These are phyloP conservation scores for Auxenochlorella protothecoides DNA, from an alignment of 139 green algal genomes.

Conservation along the genomic window DNA sequence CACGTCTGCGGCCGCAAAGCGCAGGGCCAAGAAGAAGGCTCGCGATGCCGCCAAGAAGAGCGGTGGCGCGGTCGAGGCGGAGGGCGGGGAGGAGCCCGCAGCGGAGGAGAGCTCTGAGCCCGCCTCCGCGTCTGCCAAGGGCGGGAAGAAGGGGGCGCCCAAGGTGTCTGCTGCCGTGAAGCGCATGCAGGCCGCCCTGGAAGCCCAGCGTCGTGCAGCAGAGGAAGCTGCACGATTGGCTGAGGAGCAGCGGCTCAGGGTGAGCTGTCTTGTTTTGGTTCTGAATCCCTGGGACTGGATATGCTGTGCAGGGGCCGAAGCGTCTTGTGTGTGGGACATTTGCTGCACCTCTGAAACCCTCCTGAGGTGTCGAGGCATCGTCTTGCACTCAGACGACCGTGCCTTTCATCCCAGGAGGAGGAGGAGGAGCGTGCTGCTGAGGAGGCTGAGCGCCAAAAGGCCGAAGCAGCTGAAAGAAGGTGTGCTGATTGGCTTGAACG, in stretches of 20 bases:
- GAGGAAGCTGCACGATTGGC: conserved; percentile 47
- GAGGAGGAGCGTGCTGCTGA: conserved; percentile 56
- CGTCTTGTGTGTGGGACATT: no score
- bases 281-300: no score
- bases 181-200: conserved; percentile 64
- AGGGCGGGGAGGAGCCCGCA: conserved; percentile 21
- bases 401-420: conserved; percentile 31
- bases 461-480: no score
- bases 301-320: no score
- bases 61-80: conserved; percentile 1
- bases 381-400: no score
- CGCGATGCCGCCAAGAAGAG: conserved; percentile 49
- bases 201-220: conserved; percentile 46
- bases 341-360: no score
- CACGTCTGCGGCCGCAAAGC: conserved; percentile 41
- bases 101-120: conserved; percentile 15
- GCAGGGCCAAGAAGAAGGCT: conserved; percentile 48
- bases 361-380: no score
- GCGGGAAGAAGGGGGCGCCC: conserved; percentile 32
- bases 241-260: conserved; percentile 31
- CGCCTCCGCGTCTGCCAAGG: conserved; percentile 25
- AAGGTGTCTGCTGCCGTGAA: conserved; percentile 66
- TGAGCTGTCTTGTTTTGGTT: not conserved
- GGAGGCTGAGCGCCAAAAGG: conserved; percentile 41
- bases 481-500: no score